Conservation (phyloP, 2,329 filamentous ascomycete genomes). For the Colletotrichum lindemuthianum region DNA sequence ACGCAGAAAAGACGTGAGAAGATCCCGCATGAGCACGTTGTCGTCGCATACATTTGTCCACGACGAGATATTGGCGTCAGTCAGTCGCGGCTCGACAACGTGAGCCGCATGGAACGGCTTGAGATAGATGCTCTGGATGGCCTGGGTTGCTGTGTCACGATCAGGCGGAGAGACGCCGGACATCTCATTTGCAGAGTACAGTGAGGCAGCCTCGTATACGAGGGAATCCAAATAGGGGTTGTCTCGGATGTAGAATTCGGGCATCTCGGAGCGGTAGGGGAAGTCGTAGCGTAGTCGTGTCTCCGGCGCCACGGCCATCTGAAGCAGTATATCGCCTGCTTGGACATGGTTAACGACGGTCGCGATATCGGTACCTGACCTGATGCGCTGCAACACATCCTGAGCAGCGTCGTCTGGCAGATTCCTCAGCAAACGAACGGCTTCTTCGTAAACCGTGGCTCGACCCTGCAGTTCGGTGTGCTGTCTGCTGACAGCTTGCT, state of each 20-base stretch:
- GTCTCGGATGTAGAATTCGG: slow-evolving; percentile 39
- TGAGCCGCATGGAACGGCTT: slow-evolving; percentile 50
- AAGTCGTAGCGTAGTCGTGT: slow-evolving; percentile 51
- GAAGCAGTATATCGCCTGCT: slow-evolving; percentile 49
- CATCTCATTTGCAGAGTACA: too few relatives aligned
- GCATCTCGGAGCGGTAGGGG: slow-evolving; percentile 43
- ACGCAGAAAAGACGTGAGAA: slow-evolving; percentile 39
- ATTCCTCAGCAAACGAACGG: slow-evolving; percentile 18
- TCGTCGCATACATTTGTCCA: slow-evolving; percentile 43
- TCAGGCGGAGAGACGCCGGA: too few relatives aligned
- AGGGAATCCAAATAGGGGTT: slow-evolving; percentile 43
- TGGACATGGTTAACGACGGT: slow-evolving; percentile 47
- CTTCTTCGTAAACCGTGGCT: slow-evolving; percentile 1
- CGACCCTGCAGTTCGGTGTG: not conserved
- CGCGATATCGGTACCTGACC: slow-evolving; percentile 44
- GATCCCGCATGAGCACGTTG: slow-evolving; percentile 39
- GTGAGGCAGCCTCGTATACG: slow-evolving; percentile 40
- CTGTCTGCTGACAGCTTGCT: slow-evolving; percentile 36
- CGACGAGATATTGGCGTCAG: slow-evolving; percentile 37
- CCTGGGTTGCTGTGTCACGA: not conserved
- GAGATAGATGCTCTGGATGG: slow-evolving; percentile 39
- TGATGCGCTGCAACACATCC: slow-evolving; percentile 47
- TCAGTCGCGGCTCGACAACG: slow-evolving; percentile 46
- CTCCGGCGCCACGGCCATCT: slow-evolving; percentile 50
- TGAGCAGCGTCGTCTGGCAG: slow-evolving; percentile 42